A percentile compares a stretch with the other conserved stretches of the same genome.
Evolutionary conservation across 371 early-diverging fungal species (phyloP).

Genomic region (Actinomucor elegans): DNA sequence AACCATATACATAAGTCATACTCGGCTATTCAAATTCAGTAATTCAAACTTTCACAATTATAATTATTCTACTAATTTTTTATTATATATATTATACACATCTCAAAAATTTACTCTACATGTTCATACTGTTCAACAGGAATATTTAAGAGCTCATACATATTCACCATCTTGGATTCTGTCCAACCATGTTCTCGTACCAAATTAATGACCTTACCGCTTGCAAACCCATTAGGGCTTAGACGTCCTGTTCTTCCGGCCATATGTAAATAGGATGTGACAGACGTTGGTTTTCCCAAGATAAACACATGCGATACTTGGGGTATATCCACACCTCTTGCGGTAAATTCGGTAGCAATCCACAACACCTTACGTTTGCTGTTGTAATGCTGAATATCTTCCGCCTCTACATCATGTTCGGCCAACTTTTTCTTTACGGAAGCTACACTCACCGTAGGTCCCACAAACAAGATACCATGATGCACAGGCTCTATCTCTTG

Average conservation of each 20-base stretch:
- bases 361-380: constrained; percentile 27
- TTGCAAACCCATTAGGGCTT: constrained; percentile 35
- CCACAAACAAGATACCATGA: constrained; percentile 65
- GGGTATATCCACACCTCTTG: constrained; percentile 90
- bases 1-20: too few species aligned
- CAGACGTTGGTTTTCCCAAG: constrained; percentile 63
- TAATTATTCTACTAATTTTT: too few species aligned
- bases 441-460: constrained; percentile 22
- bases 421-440: constrained; percentile 27
- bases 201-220: constrained; percentile 62
- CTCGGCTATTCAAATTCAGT: too few species aligned
- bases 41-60: too few species aligned
- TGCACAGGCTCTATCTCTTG: constrained; percentile 49
- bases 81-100: too few species aligned
- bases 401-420: constrained; percentile 21
- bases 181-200: constrained; percentile 48
- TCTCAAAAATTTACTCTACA: constrained; percentile 37
- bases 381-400: constrained; percentile 30
- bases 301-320: constrained; percentile 84
- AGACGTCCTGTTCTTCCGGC: constrained; percentile 80
- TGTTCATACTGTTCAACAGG: constrained; percentile 29
- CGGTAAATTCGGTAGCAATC: constrained; percentile 77
- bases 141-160: constrained; percentile 39
- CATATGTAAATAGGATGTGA: constrained; percentile 79
- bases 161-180: constrained; percentile 33